Percentiles rank a stretch among this genome's conserved stretches.
phyloP scores from a whole-genome alignment of 2,329 filamentous ascomycete species.

The Fusarium sp. region DNA sequence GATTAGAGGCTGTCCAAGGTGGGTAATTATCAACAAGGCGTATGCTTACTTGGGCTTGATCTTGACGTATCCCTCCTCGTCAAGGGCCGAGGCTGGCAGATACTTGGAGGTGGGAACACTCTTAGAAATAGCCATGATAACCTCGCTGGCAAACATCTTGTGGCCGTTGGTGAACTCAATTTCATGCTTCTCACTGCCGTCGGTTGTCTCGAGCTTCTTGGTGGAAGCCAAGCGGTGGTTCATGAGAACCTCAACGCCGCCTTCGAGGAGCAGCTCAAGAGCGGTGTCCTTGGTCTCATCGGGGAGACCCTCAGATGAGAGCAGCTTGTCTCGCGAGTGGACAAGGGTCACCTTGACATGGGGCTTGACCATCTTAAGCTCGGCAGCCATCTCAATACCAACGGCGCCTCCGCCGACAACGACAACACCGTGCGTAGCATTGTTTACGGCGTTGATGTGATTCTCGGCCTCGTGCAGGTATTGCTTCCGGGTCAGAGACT shows the following conservation, averaged over 20 bases:
- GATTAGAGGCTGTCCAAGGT: background rate
- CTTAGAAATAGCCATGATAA: slow-evolving; percentile 79
- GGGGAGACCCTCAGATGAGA: slow-evolving; percentile 82
- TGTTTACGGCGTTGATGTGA: slow-evolving; percentile 70
- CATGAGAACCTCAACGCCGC: slow-evolving; percentile 77
- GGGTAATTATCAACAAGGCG: background rate
- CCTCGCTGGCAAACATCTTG: slow-evolving; percentile 72
- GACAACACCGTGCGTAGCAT: slow-evolving; percentile 72
- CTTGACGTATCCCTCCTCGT: slow-evolving; percentile 76
- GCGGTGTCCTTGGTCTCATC: slow-evolving; percentile 77
- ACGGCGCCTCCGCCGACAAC: slow-evolving; percentile 86
- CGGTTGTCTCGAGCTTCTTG: slow-evolving; percentile 61
- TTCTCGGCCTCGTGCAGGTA: slow-evolving; percentile 75
- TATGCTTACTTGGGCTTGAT: slow-evolving; percentile 68
- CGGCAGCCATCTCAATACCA: slow-evolving; percentile 86
- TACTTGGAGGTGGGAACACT: slow-evolving; percentile 75
- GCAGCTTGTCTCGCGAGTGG: slow-evolving; percentile 78
- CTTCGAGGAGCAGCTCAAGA: slow-evolving; percentile 71
- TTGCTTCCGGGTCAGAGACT: slow-evolving; percentile 72
- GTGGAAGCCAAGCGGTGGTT: slow-evolving; percentile 69
- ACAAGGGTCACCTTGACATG: slow-evolving; percentile 78
- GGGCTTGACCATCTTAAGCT: slow-evolving; percentile 80
- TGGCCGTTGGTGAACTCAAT: slow-evolving; percentile 74
- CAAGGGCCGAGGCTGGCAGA: slow-evolving; percentile 71
- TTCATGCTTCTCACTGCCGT: slow-evolving; percentile 60